Evolutionary conservation across 2,329 filamentous ascomycete genomes (phyloP), one percentile per base, ranked within the genome.

Genomic region (Stagonosporopsis tanaceti): DNA sequence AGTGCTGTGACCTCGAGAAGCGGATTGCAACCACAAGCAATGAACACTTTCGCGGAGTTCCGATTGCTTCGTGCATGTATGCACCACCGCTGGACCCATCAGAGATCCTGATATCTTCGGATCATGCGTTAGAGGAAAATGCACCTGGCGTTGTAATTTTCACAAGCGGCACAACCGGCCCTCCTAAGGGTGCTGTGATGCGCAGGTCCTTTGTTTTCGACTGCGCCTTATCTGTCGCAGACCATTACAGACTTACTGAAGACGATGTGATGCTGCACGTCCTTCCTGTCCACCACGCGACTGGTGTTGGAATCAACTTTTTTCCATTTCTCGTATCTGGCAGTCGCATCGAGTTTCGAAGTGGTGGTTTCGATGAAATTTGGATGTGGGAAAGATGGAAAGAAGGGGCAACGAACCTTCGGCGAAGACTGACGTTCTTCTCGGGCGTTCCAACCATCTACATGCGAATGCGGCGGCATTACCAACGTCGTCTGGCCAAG

Each of bases 121-220:
- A 80, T 54, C 65, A 69, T 15, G 73, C 73, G 11, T 66, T 79
- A 14, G 72, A 78, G 40, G 76, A 80, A 45, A 79, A 76, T 53
- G 75, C 62, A 15, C 74, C 76, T 1, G 76, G 72, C 4, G 72
- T 81, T 6, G 78, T 81, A 2, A 80, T 81, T 24, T 81, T 80
- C 67, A 81, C 78, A 4, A 79, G 76, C n/a, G 79, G 79, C 1
- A 81, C 78, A 0, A 81, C 79, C 2, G 80, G 79, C 0, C 75
- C 75, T 0, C 80, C 79, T 0, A 81, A 81, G 60, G 79, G 78
- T 15, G 76, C 77, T 25, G 77, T 81, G 0, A 80, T 80, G 78
- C 73, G 77, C 9, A 69, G 78, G 35, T 71, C 74, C 1, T 80
- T 76, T 59, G 70, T 77, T 9, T 77, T 77, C 55, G 71, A 76